Evolutionary conservation across 2,329 filamentous ascomycete species (phyloP).

Genomic region (Septoria petroselini): DNA sequence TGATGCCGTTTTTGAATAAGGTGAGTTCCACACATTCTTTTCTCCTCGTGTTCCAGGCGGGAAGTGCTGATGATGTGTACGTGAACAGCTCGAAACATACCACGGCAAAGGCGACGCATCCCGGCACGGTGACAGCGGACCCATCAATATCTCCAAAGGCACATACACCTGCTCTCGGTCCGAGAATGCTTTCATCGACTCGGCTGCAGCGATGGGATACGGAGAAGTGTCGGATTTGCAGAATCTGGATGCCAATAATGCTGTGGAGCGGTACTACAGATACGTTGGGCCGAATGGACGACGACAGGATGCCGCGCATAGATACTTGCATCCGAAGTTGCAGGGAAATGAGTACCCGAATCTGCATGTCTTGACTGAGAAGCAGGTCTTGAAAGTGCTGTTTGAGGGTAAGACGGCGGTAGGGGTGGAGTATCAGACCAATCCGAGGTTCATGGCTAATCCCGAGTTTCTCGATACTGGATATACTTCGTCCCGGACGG

Average conservation of each 20-base stretch:
- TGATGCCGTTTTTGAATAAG: conserved; percentile 56
- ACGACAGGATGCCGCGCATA: conserved; percentile 57
- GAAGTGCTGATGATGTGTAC: not conserved
- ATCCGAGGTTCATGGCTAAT: conserved; percentile 43
- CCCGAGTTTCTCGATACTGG: conserved; percentile 37
- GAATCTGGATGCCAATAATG: conserved; percentile 47
- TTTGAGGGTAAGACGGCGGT: conserved; percentile 48
- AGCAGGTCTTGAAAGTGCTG: conserved; percentile 51
- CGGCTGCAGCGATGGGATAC: conserved; percentile 49
- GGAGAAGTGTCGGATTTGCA: conserved; percentile 54
- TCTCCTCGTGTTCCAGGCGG: too few relatives aligned
- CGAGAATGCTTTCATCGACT: conserved; percentile 52
- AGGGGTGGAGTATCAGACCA: conserved; percentile 56
- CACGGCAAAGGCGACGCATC: conserved; percentile 47
- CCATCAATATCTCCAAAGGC: conserved; percentile 55
- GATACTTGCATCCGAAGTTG: conserved; percentile 54
- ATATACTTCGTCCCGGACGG: conserved; percentile 39
- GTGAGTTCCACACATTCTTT: conserved; percentile 30
- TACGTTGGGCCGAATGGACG: conserved; percentile 52
- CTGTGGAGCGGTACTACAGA: conserved; percentile 44
- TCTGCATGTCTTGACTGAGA: conserved; percentile 57
- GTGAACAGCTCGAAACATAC: conserved; percentile 54
- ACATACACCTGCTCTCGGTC: conserved; percentile 42
- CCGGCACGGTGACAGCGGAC: conserved; percentile 55
- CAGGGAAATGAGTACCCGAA: conserved; percentile 52